Conservation (phyloP, 164 flowering plant genomes). For the Warburgia ugandensis region DNA sequence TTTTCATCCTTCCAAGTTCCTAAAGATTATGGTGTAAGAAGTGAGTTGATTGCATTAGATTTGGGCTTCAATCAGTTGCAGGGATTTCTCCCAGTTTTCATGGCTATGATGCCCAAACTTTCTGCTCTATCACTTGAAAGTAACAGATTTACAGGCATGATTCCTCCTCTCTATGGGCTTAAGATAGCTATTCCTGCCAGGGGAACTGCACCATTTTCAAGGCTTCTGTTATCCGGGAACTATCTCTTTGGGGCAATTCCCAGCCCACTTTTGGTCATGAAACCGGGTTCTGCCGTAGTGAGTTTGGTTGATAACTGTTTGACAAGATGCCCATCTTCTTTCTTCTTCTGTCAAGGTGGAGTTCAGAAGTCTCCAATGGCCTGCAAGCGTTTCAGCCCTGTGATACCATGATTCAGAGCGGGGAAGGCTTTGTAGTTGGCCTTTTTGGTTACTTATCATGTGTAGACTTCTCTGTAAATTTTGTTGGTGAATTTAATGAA, state of each 20-base stretch:
- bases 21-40: constrained; percentile 17
- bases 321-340: constrained; percentile 46
- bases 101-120: constrained; percentile 65
- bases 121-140: constrained; percentile 72
- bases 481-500: too few relatives aligned
- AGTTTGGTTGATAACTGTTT: constrained; percentile 71
- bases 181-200: constrained; percentile 34
- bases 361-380: constrained; percentile 53
- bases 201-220: constrained; percentile 39
- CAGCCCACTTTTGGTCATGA: constrained; percentile 38
- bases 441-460: too few relatives aligned
- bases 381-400: constrained; percentile 55
- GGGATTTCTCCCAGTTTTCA: constrained; percentile 63
- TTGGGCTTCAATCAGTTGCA: constrained; percentile 52
- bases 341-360: constrained; percentile 82
- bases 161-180: constrained; percentile 59
- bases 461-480: too few relatives aligned
- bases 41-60: constrained; percentile 68
- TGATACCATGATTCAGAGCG: constrained; percentile 48
- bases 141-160: constrained; percentile 65
- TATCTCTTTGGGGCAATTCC: constrained; percentile 75
- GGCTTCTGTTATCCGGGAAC: constrained; percentile 74
- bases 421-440: too few relatives aligned
- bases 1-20: constrained; percentile 40
- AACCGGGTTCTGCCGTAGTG: constrained; percentile 50